These are phyloP conservation scores for Huntiella moniliformis DNA, from an alignment of 2,329 filamentous ascomycete species.

Conservation along the genomic window DNA sequence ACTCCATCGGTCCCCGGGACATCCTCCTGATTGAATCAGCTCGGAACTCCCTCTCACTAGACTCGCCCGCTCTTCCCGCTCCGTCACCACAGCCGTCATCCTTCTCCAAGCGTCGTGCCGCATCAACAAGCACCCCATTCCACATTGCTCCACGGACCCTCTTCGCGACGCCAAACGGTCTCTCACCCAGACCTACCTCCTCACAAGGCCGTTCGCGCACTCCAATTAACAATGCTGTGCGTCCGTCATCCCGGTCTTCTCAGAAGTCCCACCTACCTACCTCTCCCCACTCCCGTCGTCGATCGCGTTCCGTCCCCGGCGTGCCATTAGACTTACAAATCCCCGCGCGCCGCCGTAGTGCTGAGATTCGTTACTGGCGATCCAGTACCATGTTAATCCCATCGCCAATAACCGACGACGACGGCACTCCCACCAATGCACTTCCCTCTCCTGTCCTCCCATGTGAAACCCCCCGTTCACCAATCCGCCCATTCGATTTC, in stretches of 20 bases:
- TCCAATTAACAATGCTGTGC: constrained; percentile 10
- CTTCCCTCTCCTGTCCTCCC: too few relatives aligned
- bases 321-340: constrained; percentile 22
- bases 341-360: constrained; percentile 32
- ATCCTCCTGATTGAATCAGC: constrained; percentile 33
- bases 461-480: constrained; percentile 18
- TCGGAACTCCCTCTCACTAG: constrained; percentile 33
- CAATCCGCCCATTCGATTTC: constrained; percentile 36
- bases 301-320: constrained; percentile 41
- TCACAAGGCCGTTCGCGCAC: constrained; percentile 32
- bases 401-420: constrained; percentile 14
- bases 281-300: constrained; percentile 21
- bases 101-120: constrained; percentile 7
- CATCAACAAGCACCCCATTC: constrained; percentile 7
- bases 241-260: too few relatives aligned
- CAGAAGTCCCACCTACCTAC: too few relatives aligned
- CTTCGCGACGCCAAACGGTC: constrained; percentile 19
- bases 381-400: constrained; percentile 23
- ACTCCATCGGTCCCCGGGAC: constrained; percentile 39
- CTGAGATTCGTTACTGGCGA: constrained; percentile 46
- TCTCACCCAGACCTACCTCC: constrained; percentile 44
- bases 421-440: too few relatives aligned
- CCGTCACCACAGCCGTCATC: neutral
- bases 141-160: constrained; percentile 2
- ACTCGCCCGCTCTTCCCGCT: constrained; percentile 14